phyloP scores from a whole-genome alignment of 768 basidiomycete species.

The Mycena haematopus region DNA sequence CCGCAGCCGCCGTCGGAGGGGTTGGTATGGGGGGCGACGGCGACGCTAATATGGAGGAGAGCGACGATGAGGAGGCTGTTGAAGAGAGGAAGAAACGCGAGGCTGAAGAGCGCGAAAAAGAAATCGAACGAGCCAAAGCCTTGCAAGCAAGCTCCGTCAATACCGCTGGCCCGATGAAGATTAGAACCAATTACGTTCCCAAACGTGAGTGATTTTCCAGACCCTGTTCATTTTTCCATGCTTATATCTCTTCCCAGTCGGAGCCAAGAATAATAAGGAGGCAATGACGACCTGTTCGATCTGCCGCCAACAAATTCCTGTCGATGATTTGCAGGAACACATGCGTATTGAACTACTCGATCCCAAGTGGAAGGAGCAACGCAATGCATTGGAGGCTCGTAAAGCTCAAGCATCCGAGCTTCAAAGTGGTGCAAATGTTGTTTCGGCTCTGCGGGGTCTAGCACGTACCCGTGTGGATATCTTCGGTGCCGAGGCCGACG shows the following conservation, averaged over 20 bases:
- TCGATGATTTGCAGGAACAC: constrained; percentile 95
- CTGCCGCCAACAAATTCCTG: constrained; percentile 95
- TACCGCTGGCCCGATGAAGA: constrained; percentile 86
- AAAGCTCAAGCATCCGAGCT: constrained; percentile 89
- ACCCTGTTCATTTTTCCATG: constrained; percentile 9
- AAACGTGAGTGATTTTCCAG: constrained; percentile 66
- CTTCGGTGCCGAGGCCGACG: constrained; percentile 93
- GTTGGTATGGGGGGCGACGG: constrained; percentile 58
- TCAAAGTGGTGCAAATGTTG: constrained; percentile 91
- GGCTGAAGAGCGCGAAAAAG: constrained; percentile 72
- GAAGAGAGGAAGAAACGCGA: constrained; percentile 68
- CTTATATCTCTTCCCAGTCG: constrained; percentile 52
- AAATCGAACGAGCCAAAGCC: constrained; percentile 78
- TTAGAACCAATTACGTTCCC: constrained; percentile 94
- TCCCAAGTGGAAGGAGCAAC: constrained; percentile 97
- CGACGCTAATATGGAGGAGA: constrained; percentile 85
- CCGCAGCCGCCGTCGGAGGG: constrained; percentile 77
- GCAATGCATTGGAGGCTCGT: constrained; percentile 86
- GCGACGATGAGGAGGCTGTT: constrained; percentile 76
- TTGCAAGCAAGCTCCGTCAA: constrained; percentile 81
- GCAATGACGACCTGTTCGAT: constrained; percentile 89
- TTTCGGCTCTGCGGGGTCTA: constrained; percentile 90
- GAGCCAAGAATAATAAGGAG: constrained; percentile 66
- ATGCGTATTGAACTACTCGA: constrained; percentile 98
- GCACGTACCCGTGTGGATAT: constrained; percentile 97